Base-by-base conservation (phyloP, 495 filamentous ascomycete genomes). In the Massariosphaeria phaeospora region DNA sequence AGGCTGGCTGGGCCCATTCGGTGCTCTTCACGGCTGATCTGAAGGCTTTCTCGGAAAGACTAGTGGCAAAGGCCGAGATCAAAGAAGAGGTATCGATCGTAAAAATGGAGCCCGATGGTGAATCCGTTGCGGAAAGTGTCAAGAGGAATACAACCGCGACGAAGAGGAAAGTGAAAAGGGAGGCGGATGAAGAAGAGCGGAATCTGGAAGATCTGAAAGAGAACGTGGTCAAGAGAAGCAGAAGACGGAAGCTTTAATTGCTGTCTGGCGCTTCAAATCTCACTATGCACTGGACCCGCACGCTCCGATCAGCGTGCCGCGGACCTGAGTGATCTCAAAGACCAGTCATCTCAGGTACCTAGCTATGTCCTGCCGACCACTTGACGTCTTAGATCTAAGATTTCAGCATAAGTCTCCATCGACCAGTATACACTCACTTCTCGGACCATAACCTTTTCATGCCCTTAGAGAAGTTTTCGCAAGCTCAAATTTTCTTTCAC, bases 1-100 rank as follows among this genome's bases (percentile, higher is more conserved):
- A 97, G 60, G 93, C 93, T 9, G 93, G 93, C 1, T 99, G 94
- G 94, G 94, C 93, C 1, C 93, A 99, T 69, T 91, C 84, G 33
- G 94, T 98, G 15, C 77, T 99, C 4, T 99, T 99, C 67, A 93
- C 93, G 0, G 94, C 93, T 2, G 90, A 99, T 67, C 70, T 99
- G 40, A 85, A 82, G 66, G 81, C 86, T 0, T 97, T 97, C 65
- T 80, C 89, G 8, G 86, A 86, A 54, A 66, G 75, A 41, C 64
- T 83, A 23, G 68, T 76, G 11, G 65, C 75, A 1, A 79, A 84
- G 59, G 67, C 73, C 4, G 72, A 81, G 43, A 71, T 73, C 2
- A 69, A 76, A 49, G 64, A 75, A 23, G 69, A 74, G 50, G 49
- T 55, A 2, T 21, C 64, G 41, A 55, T 31, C 2, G 56, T 69